Base-by-base conservation (phyloP, 2,329 filamentous ascomycete genomes). In the Fusarium incarnatum region DNA sequence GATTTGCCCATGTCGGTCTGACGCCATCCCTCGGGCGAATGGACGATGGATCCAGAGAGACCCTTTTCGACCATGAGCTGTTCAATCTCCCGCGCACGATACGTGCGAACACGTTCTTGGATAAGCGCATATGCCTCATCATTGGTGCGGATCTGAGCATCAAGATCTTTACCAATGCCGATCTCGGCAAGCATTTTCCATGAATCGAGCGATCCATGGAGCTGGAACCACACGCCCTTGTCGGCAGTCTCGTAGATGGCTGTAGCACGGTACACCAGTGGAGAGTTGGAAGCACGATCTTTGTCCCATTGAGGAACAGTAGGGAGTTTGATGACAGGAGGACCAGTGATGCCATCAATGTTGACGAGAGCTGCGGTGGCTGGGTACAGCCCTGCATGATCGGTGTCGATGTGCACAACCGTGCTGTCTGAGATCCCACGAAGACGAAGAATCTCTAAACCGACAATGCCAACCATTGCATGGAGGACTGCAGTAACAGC, bases 91-190 rank as follows among this genome's bases (percentile, higher is more conserved):
- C 52, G 37, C 9, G 60, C 37, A 25, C 32, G 34, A 9, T 42
- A 53, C n/a, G 40, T 53, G 23, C 50, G 25, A 42, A 30, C 23
- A 49, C 23, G 15, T 12, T 37, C 3, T 56, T 37, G 8, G 32
- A 50, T 56, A 8, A 56, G 23, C 11, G 6, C 23, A 41, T 30
- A 32, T 2, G 54, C 54, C 10, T 50, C 54, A 1, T 50, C 32
- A 1, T 56, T 56, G 15, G 23, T 56, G 47, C 46, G 28, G 10
- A 83, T 79, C 7, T 85, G 83, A 3, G 6, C 23, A 11, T 46
- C 81, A 34, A 30, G 28, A 30, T 30, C 28, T 3, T 30, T 30
- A 7, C 6, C 6, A 30, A 30, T 30, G 2, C 28, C 28, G 6
- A 30, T 30, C 12, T 7, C 12, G 5, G 28, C 28, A 13, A 30